Evolutionary conservation across 192 early-diverging fungal genomes (phyloP).

Genomic region (Umbelopsis vinacea): DNA sequence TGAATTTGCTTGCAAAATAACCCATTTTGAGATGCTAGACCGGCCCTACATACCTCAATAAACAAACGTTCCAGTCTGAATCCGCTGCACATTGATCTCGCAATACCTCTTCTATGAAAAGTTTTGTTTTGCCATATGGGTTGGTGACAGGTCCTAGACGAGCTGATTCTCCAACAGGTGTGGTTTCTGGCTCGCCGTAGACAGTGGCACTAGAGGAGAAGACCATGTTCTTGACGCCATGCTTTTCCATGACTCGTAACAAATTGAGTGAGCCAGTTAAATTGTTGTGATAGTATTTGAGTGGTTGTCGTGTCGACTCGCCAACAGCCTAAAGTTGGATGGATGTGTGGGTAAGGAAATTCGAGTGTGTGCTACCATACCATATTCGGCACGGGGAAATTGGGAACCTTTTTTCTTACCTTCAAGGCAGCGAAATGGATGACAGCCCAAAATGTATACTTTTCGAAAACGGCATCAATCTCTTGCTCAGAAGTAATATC

Average conservation of each 20-base stretch:
- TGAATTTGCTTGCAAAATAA: no score
- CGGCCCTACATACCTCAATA: slow-evolving; percentile 47
- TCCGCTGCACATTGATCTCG: slow-evolving; percentile 70
- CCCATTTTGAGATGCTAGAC: no score
- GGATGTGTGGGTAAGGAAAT: background rate
- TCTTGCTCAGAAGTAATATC: slow-evolving; percentile 76
- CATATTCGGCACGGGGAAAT: background rate
- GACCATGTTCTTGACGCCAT: slow-evolving; percentile 85
- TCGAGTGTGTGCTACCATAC: background rate
- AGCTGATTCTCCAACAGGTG: slow-evolving; percentile 75
- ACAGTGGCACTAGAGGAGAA: slow-evolving; percentile 95
- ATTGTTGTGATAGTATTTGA: slow-evolving; percentile 95
- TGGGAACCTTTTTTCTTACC: background rate
- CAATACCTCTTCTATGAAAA: slow-evolving; percentile 88
- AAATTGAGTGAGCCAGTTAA: slow-evolving; percentile 86
- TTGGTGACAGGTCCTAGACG: slow-evolving; percentile 76
- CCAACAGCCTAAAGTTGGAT: slow-evolving; percentile 63
- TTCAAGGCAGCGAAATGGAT: slow-evolving; percentile 91
- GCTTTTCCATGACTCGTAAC: slow-evolving; percentile 81
- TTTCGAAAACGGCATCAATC: slow-evolving; percentile 72
- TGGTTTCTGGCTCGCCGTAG: slow-evolving; percentile 77
- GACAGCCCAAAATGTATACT: slow-evolving; percentile 70
- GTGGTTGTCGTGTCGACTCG: slow-evolving; percentile 77
- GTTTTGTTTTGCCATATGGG: slow-evolving; percentile 96
- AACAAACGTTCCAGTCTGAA: slow-evolving; percentile 63